Evolutionary conservation across 2,329 filamentous ascomycete genomes (phyloP).

Genomic region (Camillea tinctor): DNA sequence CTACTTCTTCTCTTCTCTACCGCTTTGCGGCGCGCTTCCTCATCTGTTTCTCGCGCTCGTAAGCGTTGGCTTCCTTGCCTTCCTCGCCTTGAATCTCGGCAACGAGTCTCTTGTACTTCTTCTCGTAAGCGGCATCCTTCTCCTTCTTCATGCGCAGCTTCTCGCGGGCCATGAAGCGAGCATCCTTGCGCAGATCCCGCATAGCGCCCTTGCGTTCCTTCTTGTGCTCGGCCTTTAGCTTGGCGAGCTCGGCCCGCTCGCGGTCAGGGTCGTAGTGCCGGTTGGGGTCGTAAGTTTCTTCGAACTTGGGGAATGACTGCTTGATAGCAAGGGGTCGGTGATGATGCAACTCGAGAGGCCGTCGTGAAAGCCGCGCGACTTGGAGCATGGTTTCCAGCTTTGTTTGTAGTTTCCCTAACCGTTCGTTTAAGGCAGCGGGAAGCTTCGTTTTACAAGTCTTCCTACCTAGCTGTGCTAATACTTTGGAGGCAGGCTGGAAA

Average conservation of each 20-base stretch:
- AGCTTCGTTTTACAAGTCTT: constrained; percentile 52
- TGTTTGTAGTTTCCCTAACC: constrained; percentile 40
- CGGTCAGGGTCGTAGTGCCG: constrained; percentile 97
- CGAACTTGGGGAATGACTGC: constrained; percentile 82
- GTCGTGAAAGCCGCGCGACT: constrained; percentile 64
- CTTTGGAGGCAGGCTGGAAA: constrained; percentile 62
- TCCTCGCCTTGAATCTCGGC: constrained; percentile 96
- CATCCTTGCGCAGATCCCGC: constrained; percentile 91
- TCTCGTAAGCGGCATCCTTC: constrained; percentile 89
- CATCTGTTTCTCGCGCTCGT: constrained; percentile 80
- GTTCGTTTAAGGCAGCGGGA: constrained; percentile 41
- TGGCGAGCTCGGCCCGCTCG: constrained; percentile 80
- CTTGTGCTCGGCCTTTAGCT: constrained; percentile 89
- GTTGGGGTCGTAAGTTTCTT: constrained; percentile 89
- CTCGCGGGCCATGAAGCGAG: constrained; percentile 89
- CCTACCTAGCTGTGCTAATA: constrained; percentile 61
- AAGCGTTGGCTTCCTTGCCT: constrained; percentile 79
- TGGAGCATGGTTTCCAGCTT: constrained; percentile 56
- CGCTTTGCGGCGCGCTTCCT: constrained; percentile 65
- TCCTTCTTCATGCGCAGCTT: constrained; percentile 90
- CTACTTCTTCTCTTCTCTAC: constrained; percentile 2
- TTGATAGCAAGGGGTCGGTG: constrained; percentile 71
- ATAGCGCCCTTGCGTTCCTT: constrained; percentile 92
- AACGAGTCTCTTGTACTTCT: constrained; percentile 88
- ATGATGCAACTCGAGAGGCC: constrained; percentile 83